These are phyloP conservation scores for Vigna angularis DNA, from an alignment of 306 rosid genomes.

Conservation along the genomic window DNA sequence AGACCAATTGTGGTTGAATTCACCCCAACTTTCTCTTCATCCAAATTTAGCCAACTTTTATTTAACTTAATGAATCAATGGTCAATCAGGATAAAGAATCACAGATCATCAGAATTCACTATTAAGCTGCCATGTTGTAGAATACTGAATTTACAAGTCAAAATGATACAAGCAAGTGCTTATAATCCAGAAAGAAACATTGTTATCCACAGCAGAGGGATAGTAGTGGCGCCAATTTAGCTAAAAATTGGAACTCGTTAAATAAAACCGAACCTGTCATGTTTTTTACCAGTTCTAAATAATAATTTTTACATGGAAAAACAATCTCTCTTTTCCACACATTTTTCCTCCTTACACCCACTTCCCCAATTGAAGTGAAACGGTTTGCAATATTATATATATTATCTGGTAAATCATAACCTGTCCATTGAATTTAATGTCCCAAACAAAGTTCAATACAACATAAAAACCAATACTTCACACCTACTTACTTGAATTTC, in stretches of 20 bases:
- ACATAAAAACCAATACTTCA: background rate
- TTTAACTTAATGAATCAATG: conserved; percentile 20
- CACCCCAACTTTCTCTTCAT: background rate
- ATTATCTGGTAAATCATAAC: background rate
- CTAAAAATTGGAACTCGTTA: too few relatives aligned
- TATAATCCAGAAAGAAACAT: conserved; percentile 2
- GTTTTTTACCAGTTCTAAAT: too few relatives aligned
- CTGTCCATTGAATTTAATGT: background rate
- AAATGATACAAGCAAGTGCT: background rate
- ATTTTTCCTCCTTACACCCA: background rate
- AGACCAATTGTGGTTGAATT: background rate
- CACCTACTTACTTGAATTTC: too few relatives aligned
- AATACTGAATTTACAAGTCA: conserved; percentile 34
- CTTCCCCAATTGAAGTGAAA: conserved; percentile 3
- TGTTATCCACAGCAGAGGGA: background rate
- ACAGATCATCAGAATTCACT: conserved; percentile 25
- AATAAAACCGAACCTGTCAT: too few relatives aligned
- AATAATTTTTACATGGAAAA: too few relatives aligned
- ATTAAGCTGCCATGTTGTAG: conserved; percentile 8
- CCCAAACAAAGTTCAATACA: conserved; percentile 14
- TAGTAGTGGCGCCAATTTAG: too few relatives aligned
- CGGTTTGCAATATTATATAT: conserved; percentile 16
- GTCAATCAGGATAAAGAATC: conserved; percentile 17
- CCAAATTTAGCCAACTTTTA: background rate
- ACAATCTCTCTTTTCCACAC: background rate